Evolutionary conservation across 2,329 filamentous ascomycete genomes (phyloP), one percentile per base, ranked within the genome.

Genomic region (Waltergamsia citrina): DNA sequence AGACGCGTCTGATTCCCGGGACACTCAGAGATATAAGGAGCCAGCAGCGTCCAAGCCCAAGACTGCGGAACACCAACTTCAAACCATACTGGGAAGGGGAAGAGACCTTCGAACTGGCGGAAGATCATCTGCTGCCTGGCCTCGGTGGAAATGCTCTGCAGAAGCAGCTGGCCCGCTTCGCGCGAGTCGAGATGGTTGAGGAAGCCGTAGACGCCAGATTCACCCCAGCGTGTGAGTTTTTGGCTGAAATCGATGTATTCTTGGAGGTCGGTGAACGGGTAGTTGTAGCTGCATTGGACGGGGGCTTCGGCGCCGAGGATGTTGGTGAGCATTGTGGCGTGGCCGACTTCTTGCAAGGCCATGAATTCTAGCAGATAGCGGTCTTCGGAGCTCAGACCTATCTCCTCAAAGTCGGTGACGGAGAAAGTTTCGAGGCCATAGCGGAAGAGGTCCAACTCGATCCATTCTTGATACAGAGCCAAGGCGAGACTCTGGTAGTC

Each of bases 211-310:
- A 88, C 83, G 30, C 84, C 81, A 9, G 79, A 72, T 54, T 92
- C 85, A 32, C 84, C 84, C 56, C 73, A 86, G 22, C 83, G 78
- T 2, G 85, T 92, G n/a, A 92, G 60, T 57, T 87, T 87, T 59
- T 90, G 83, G 56, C 74, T 79, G 60, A 92, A 92, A 62, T 92
- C 85, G 47, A 92, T 65, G 50, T 76, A 90, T 55, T 92, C 84
- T 35, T 68, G 72, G 1, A 90, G 77, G 21, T 74, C 87, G 36
- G 62, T 73, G 50, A 76, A 84, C 2, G 85, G 85, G 51, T 92
- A 92, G 60, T 86, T 77, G 64, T 93, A 93, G 1, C 71, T 78
- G 62, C 85, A 92, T 52, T 86, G 80, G 34, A 69, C 67, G 1
- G 84, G 82, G 0, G 85, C 81, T 38, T 74, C 49, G 1, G 67